Conservation (phyloP, 2,329 filamentous ascomycete species). For the Colletotrichum australisinense region DNA sequence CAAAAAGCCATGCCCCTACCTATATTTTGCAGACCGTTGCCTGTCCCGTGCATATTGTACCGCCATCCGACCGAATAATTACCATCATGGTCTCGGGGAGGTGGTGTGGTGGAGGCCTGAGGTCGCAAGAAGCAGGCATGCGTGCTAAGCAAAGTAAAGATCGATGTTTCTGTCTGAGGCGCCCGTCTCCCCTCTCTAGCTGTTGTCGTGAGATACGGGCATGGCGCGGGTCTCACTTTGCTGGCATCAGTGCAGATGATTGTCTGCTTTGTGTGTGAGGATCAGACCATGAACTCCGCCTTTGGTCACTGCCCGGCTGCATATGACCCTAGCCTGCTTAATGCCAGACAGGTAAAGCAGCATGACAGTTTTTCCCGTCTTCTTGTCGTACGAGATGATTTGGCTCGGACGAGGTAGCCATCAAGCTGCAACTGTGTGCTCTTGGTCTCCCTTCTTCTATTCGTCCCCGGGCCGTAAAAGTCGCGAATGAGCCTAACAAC, state of each 20-base stretch:
- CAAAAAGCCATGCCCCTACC: constrained; percentile 7
- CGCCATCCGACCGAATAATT: constrained; percentile 24
- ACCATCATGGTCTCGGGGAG: constrained; percentile 12
- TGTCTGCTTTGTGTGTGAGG: constrained; percentile 16
- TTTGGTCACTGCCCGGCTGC: constrained; percentile 21
- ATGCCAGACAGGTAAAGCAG: constrained; percentile 16
- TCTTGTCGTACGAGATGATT: constrained; percentile 19
- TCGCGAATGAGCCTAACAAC: neutral
- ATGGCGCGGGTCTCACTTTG: constrained; percentile 21
- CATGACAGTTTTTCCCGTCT: neutral
- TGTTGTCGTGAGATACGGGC: constrained; percentile 7
- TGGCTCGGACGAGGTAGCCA: neutral
- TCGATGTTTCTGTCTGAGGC: constrained; percentile 4
- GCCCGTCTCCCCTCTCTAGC: neutral
- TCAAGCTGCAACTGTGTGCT: neutral
- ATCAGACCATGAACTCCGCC: constrained; percentile 35
- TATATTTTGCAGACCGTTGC: constrained; percentile 20
- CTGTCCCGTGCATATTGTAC: constrained; percentile 23
- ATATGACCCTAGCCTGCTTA: constrained; percentile 25
- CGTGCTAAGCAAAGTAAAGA: constrained; percentile 7
- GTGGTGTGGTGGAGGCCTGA: constrained; percentile 19
- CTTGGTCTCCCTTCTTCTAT: neutral
- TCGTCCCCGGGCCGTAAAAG: neutral
- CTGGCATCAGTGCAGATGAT: constrained; percentile 22
- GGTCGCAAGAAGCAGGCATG: constrained; percentile 10